A percentile compares a stretch with the other conserved stretches of the same genome.
These are phyloP conservation scores for Leccinum angustisporum DNA, from an alignment of 1,284 basidiomycete species.

Conservation along the genomic window DNA sequence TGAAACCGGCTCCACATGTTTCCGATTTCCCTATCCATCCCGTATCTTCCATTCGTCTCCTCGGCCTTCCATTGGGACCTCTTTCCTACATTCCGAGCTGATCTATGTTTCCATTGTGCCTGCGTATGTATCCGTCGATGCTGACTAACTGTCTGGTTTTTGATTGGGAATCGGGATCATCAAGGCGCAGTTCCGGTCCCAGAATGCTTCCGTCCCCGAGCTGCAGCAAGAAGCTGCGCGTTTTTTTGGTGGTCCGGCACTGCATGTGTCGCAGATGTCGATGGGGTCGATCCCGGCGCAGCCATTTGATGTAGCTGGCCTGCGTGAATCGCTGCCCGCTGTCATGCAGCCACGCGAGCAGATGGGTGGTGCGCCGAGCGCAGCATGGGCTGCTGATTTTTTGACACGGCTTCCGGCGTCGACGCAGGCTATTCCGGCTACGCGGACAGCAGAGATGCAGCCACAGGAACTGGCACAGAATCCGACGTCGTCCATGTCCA, in stretches of 20 bases:
- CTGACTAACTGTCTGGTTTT: neutral
- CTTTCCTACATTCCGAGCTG: neutral
- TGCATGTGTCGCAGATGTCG: slow-evolving; percentile 17
- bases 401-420: slow-evolving; percentile 20
- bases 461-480: slow-evolving; percentile 14
- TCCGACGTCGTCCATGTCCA: neutral
- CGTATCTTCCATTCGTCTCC: slow-evolving; percentile 1
- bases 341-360: slow-evolving; percentile 31
- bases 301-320: slow-evolving; percentile 52
- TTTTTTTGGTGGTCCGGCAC: slow-evolving; percentile 56
- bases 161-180: neutral
- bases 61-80: neutral
- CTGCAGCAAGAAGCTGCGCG: slow-evolving; percentile 64
- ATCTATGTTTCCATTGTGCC: neutral
- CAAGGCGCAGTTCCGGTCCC: slow-evolving; percentile 55
- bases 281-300: slow-evolving; percentile 14
- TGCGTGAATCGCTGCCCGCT: slow-evolving; percentile 54
- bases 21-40: neutral
- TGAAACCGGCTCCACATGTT: slow-evolving; percentile 12
- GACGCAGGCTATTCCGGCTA: slow-evolving; percentile 1
- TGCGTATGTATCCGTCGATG: neutral
- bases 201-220: slow-evolving; percentile 41
- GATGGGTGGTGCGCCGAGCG: slow-evolving; percentile 14
- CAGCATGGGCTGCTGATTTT: slow-evolving; percentile 50
- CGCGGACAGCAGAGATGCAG: slow-evolving; percentile 1